A percentile compares a stretch with the other conserved stretches of the same genome.
Conservation (phyloP, 2,329 filamentous ascomycete species). For the Hypoxylon sp. region DNA sequence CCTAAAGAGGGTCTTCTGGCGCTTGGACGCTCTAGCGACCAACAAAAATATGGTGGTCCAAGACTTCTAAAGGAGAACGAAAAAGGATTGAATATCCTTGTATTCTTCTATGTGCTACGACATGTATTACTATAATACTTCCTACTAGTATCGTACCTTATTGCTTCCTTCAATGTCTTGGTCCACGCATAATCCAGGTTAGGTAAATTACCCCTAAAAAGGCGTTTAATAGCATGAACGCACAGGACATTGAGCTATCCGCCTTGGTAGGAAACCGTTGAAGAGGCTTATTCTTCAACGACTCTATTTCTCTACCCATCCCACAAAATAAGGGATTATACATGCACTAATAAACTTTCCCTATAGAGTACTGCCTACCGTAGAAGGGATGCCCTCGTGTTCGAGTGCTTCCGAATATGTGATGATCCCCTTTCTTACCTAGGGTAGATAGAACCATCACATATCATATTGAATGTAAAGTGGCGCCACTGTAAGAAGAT, state of each 20-base stretch:
- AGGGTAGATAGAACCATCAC: background rate
- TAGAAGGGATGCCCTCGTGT: background rate
- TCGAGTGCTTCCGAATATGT: background rate
- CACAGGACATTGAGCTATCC: background rate
- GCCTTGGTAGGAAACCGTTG: background rate
- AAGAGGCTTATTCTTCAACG: background rate
- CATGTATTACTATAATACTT: too few species aligned
- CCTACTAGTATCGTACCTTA: too few species aligned
- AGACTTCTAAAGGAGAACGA: too few species aligned
- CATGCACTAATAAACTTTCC: background rate
- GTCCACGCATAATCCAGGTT: too few species aligned
- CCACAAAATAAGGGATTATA: background rate
- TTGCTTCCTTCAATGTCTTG: too few species aligned
- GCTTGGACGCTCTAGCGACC: background rate
- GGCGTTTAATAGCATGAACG: too few species aligned
- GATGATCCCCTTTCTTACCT: background rate
- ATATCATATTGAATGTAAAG: slow-evolving; percentile 6
- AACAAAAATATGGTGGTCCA: background rate
- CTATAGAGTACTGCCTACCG: background rate
- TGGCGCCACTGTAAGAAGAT: background rate
- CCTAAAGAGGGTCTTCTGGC: background rate
- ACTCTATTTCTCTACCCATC: background rate
- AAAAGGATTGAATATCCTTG: too few species aligned
- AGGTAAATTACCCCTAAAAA: too few species aligned
- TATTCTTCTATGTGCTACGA: too few species aligned